These are phyloP conservation scores for Fusarium begoniae DNA, from an alignment of 2,329 filamentous ascomycete genomes.

Conservation along the genomic window DNA sequence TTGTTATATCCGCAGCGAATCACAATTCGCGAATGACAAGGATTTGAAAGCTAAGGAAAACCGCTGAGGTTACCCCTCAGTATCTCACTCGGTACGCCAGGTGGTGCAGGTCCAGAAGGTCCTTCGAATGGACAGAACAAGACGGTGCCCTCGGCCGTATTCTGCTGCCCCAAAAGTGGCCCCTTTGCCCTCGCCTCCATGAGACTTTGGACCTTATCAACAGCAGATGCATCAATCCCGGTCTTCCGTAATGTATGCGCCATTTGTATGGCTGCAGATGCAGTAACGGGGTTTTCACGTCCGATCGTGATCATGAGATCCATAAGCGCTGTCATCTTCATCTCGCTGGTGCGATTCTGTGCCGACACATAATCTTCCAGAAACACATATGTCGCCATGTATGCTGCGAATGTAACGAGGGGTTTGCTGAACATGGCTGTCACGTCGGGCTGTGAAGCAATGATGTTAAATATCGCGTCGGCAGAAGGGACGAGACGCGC, in stretches of 20 bases:
- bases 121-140: slow-evolving; percentile 38
- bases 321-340: slow-evolving; percentile 73
- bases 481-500: slow-evolving; percentile 79
- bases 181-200: slow-evolving; percentile 25
- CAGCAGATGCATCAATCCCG: slow-evolving; percentile 35
- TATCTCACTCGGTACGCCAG: slow-evolving; percentile 23
- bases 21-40: neutral
- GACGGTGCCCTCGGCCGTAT: slow-evolving; percentile 22
- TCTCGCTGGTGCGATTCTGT: slow-evolving; percentile 57
- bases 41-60: neutral
- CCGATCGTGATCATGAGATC: slow-evolving; percentile 73
- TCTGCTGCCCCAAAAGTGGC: slow-evolving; percentile 28
- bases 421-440: slow-evolving; percentile 67
- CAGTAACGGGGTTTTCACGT: slow-evolving; percentile 70
- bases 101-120: neutral
- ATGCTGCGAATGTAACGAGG: slow-evolving; percentile 75
- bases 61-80: slow-evolving; percentile 3
- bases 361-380: slow-evolving; percentile 74
- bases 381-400: slow-evolving; percentile 76
- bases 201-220: slow-evolving; percentile 35
- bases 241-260: slow-evolving; percentile 68
- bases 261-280: slow-evolving; percentile 75
- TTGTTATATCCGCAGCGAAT: neutral
- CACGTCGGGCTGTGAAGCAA: slow-evolving; percentile 60
- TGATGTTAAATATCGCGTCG: slow-evolving; percentile 81